A percentile compares a stretch with the other conserved stretches of the same genome.
These are phyloP conservation scores for Pistacia integerrima DNA, from an alignment of 345 rosid species.

Conservation along the genomic window DNA sequence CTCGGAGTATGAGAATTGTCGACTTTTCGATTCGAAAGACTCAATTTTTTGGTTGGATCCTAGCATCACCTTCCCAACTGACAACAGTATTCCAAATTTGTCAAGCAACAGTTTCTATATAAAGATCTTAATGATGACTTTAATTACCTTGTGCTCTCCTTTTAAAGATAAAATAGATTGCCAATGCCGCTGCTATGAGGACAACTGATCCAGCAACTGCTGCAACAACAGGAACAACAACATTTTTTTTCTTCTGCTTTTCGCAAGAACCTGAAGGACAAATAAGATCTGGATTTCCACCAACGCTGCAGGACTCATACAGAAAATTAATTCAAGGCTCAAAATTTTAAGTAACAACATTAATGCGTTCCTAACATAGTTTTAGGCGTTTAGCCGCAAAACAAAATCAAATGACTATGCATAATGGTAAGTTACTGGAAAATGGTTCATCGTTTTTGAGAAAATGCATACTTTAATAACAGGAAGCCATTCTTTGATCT, in stretches of 20 bases:
- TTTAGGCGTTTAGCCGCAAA: no score
- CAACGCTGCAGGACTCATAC: constrained; percentile 29
- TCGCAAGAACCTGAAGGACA: constrained; percentile 41
- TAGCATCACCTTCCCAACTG: neutral
- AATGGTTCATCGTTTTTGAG: no score
- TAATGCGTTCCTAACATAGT: no score
- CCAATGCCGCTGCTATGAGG: constrained; percentile 13
- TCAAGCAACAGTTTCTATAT: no score
- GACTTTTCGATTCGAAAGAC: constrained; percentile 10
- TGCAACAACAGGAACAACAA: constrained; percentile 37
- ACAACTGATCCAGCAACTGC: constrained; percentile 24
- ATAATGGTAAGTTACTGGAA: no score
- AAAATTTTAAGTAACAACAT: no score
- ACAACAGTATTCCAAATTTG: neutral
- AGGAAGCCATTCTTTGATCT: constrained; percentile 26
- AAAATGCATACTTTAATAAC: constrained; percentile 15
- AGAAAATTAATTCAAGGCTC: neutral
- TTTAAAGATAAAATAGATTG: constrained; percentile 6
- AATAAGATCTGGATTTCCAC: constrained; percentile 38
- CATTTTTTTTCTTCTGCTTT: constrained; percentile 27
- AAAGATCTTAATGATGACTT: neutral
- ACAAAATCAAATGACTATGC: no score
- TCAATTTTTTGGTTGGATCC: neutral
- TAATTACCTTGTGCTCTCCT: constrained; percentile 19
- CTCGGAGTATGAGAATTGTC: constrained; percentile 20